phyloP scores from a whole-genome alignment of 2,329 filamentous ascomycete genomes.

The Nakataea oryzae region DNA sequence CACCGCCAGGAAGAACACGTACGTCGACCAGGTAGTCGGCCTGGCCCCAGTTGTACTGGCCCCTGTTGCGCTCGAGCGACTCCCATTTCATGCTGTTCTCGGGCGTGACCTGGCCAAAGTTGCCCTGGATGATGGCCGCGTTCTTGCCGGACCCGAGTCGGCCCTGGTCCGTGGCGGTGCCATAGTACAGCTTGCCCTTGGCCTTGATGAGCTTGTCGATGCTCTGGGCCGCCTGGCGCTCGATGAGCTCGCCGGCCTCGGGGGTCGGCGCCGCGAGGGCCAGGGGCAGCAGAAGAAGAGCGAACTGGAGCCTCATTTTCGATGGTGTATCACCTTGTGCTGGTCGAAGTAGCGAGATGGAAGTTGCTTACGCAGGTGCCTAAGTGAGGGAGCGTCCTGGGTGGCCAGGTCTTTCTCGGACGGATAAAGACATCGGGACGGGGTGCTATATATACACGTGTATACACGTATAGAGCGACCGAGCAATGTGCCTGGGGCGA shows the following conservation, averaged over 20 bases:
- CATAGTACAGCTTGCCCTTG: constrained; percentile 57
- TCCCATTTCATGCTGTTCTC: constrained; percentile 69
- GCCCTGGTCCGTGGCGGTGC: constrained; percentile 43
- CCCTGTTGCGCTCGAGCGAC: constrained; percentile 34
- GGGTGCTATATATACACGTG: background rate
- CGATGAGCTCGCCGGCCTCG: constrained; percentile 15
- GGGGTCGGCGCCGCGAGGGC: constrained; percentile 21
- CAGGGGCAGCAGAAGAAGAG: constrained; percentile 25
- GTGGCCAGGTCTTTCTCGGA: background rate
- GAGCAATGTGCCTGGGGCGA: too few species aligned
- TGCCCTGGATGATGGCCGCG: constrained; percentile 43
- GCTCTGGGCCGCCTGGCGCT: constrained; percentile 31
- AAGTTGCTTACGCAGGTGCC: background rate
- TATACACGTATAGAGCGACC: too few species aligned
- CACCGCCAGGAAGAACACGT: constrained; percentile 1
- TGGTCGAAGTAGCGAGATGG: background rate
- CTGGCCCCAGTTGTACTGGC: constrained; percentile 42
- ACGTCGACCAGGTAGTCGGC: constrained; percentile 29
- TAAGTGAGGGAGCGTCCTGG: background rate
- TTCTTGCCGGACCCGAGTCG: constrained; percentile 37
- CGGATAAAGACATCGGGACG: background rate
- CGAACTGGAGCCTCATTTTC: constrained; percentile 18
- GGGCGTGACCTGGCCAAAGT: constrained; percentile 55
- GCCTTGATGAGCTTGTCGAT: constrained; percentile 47
- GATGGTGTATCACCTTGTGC: too few species aligned